These are phyloP conservation scores for Diplotaxis tenuifolia DNA, from an alignment of 345 rosid species.

Conservation along the genomic window DNA sequence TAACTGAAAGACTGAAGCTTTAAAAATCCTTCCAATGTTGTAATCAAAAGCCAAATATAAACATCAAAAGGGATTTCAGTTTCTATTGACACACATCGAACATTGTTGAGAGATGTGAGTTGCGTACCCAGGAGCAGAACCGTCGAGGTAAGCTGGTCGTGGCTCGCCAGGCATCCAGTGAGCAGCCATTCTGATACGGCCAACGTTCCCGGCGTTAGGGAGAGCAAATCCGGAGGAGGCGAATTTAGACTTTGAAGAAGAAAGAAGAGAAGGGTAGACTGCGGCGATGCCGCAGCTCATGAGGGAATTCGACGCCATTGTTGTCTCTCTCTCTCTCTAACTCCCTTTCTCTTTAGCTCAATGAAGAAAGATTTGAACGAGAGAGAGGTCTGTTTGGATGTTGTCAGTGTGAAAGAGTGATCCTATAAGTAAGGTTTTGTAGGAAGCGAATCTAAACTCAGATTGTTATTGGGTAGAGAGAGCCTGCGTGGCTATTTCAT, in stretches of 20 bases:
- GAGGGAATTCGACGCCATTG: conserved; percentile 69
- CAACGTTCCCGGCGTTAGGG: conserved; percentile 42
- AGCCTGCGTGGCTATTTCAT: conserved; percentile 33
- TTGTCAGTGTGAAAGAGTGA: conserved; percentile 30
- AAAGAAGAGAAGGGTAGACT: conserved; percentile 66
- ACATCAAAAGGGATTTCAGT: background rate
- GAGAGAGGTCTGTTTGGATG: conserved; percentile 19
- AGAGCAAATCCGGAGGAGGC: conserved; percentile 49
- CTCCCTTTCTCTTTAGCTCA: background rate
- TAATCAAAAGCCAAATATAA: background rate
- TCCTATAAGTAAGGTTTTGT: conserved; percentile 26
- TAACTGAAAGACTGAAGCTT: conserved; percentile 8
- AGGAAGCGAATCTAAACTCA: conserved; percentile 48
- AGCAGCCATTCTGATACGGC: conserved; percentile 74
- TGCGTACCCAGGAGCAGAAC: conserved; percentile 93
- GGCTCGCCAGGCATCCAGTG: conserved; percentile 99
- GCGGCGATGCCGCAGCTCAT: conserved; percentile 89
- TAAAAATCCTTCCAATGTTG: background rate
- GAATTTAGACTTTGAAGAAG: conserved; percentile 73
- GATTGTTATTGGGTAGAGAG: conserved; percentile 59
- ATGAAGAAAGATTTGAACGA: conserved; percentile 15
- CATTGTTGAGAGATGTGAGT: background rate
- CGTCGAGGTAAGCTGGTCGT: conserved; percentile 92
- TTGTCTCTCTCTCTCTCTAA: background rate
- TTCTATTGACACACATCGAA: background rate